A percentile compares a stretch with the other conserved stretches of the same genome.
Conservation (phyloP, 2,329 filamentous ascomycete species). For the Coniochaeta hoffmannii region DNA sequence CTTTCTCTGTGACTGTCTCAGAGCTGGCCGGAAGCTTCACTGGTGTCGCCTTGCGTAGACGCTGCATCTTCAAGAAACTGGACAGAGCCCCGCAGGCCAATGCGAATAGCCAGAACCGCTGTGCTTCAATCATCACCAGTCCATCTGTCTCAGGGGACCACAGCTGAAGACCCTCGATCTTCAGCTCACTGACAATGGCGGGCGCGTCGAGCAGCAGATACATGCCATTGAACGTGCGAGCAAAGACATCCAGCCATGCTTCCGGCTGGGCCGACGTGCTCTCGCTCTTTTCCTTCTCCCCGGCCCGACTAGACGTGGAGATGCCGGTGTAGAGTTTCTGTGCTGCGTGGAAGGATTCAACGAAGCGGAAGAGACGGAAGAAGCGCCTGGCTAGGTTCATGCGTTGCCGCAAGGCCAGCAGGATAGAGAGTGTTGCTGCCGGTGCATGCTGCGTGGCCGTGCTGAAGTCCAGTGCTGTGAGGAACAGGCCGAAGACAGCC, state of each 20-base stretch:
- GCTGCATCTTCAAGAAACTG: slow-evolving; percentile 33
- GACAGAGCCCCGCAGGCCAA: slow-evolving; percentile 43
- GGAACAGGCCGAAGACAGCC: slow-evolving; percentile 27
- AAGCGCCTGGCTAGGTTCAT: slow-evolving; percentile 49
- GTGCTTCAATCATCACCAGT: slow-evolving; percentile 49
- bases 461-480: slow-evolving; percentile 13
- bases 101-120: slow-evolving; percentile 63
- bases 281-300: slow-evolving; percentile 1
- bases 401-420: slow-evolving; percentile 25
- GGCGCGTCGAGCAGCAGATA: slow-evolving; percentile 61
- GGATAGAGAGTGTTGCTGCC: slow-evolving; percentile 20
- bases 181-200: slow-evolving; percentile 49
- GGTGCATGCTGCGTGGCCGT: slow-evolving; percentile 19
- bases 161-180: slow-evolving; percentile 34
- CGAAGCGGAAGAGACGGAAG: slow-evolving; percentile 62
- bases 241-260: slow-evolving; percentile 40
- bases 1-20: not conserved
- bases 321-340: slow-evolving; percentile 29
- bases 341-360: slow-evolving; percentile 50
- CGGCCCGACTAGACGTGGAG: slow-evolving; percentile 8
- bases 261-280: not conserved
- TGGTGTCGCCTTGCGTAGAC: slow-evolving; percentile 17
- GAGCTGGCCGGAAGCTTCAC: slow-evolving; percentile 19
- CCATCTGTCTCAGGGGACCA: slow-evolving; percentile 43
- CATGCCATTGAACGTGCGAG: slow-evolving; percentile 53